phyloP scores from a whole-genome alignment of 345 rosid genomes.

The Eucalyptus microcorys region DNA sequence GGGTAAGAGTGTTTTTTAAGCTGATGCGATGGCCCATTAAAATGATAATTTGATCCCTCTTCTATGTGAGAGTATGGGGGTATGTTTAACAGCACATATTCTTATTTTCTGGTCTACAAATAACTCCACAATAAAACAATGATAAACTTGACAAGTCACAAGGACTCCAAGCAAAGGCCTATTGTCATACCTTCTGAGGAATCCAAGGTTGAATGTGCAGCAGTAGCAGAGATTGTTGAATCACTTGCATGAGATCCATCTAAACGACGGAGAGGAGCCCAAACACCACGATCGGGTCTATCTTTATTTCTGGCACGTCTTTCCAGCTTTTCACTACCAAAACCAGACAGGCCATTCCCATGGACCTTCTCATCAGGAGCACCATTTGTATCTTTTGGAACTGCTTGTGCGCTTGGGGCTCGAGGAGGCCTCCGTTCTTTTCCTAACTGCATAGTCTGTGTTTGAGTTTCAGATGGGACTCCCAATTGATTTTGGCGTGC shows the following conservation, averaged over 20 bases:
- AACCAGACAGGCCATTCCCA: slow-evolving; percentile 22
- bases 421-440: slow-evolving; percentile 43
- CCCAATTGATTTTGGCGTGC: slow-evolving; percentile 20
- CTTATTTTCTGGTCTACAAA: background rate
- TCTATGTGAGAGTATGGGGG: background rate
- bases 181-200: slow-evolving; percentile 13
- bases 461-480: slow-evolving; percentile 29
- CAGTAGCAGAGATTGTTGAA: slow-evolving; percentile 17
- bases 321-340: slow-evolving; percentile 30
- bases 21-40: background rate
- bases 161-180: background rate
- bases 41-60: background rate
- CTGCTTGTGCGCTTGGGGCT: slow-evolving; percentile 11
- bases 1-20: background rate
- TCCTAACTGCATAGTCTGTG: slow-evolving; percentile 14
- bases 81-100: background rate
- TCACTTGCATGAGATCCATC: slow-evolving; percentile 56
- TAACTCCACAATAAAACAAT: background rate
- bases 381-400: slow-evolving; percentile 33
- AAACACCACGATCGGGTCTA: slow-evolving; percentile 48
- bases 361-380: slow-evolving; percentile 24
- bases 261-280: slow-evolving; percentile 50
- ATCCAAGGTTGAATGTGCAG: slow-evolving; percentile 11
- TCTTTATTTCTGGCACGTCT: slow-evolving; percentile 45
- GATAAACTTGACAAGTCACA: background rate